phyloP scores from a whole-genome alignment of 176 grass and related monocot genomes.

The Triticum dicoccoides region DNA sequence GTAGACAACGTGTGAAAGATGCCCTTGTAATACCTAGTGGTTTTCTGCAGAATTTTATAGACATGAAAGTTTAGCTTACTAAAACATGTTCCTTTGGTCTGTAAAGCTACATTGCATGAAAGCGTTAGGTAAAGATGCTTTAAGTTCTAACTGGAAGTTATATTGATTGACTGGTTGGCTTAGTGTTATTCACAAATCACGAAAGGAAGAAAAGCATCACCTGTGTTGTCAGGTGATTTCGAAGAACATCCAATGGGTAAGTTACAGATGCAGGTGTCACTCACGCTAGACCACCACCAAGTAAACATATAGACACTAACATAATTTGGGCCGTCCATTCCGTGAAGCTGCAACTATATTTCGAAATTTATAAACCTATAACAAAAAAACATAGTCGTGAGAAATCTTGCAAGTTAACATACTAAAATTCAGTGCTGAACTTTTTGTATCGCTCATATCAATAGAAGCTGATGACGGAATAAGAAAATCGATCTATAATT shows the following conservation, averaged over 20 bases:
- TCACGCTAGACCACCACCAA: slow-evolving; percentile 83
- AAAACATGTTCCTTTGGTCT: too few species aligned
- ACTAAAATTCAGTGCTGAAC: slow-evolving; percentile 30
- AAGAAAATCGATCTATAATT: slow-evolving; percentile 77
- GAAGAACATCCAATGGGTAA: slow-evolving; percentile 82
- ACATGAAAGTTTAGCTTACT: too few species aligned
- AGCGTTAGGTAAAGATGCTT: neutral
- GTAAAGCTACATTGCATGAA: neutral
- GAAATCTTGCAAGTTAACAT: neutral
- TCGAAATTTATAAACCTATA: slow-evolving; percentile 1
- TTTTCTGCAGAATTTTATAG: slow-evolving; percentile 46
- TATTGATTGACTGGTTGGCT: neutral
- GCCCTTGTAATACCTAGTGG: slow-evolving; percentile 79
- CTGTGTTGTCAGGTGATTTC: slow-evolving; percentile 83
- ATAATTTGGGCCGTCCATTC: slow-evolving; percentile 26
- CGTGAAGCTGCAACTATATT: slow-evolving; percentile 37
- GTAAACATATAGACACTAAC: slow-evolving; percentile 46
- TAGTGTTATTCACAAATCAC: neutral
- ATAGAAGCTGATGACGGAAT: slow-evolving; percentile 88
- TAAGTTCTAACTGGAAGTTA: neutral
- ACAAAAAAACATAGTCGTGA: neutral
- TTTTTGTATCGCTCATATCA: slow-evolving; percentile 85
- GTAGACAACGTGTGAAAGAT: slow-evolving; percentile 73
- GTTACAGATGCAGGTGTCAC: slow-evolving; percentile 80
- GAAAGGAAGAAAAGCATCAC: slow-evolving; percentile 30